Evolutionary conservation across 805 yeast species (phyloP), one percentile per base, ranked within the genome.

Genomic region (Kockiozyma suomiensis): DNA sequence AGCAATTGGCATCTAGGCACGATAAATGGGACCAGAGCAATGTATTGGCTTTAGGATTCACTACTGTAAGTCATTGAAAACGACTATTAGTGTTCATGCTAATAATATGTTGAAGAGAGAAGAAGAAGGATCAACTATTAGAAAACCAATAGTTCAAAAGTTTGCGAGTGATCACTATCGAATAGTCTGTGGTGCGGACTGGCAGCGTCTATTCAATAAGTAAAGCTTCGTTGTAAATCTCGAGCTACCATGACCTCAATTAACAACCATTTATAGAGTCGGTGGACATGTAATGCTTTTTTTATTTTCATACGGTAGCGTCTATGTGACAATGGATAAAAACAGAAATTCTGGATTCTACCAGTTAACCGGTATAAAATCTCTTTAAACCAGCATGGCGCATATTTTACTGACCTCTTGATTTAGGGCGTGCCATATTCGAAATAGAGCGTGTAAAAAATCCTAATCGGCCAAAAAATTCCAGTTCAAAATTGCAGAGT

Each of bases 121-220:
- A 8, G 48, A 32, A 21, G 59, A 59, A 35, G 63, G 63, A 15
- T 43, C 59, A n/a, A 59, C 63, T 1, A 38, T 50, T 2, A 25
- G 28, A 6, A 59, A 38, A 15, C 41, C 41, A 7, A 43, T 50
- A 17, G 57, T 51, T 6, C 64, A 56, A 30, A 51, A 51, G 33
- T 49, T 45, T 52, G 47, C 42, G 15, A 56, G 58, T 30, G 58
- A 51, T 21, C 59, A 60, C n/a, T 56, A 60, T 40, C 50, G 47
- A 12, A 17, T 32, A 8, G 28, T 56, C 6, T 60, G 61, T 23
- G 28, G 42, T 6, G 46, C 58, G 2, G 43, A 32, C 4, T 60
- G 64, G 64, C 64, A 60, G 23, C 21, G 19, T 4, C 32, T 60
- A 28, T 47, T 60, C 3, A 52, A 60, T 4, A 26, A 54, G 64